phyloP scores from a whole-genome alignment of 805 yeast genomes.

The Debaryomyces tyrocola region DNA sequence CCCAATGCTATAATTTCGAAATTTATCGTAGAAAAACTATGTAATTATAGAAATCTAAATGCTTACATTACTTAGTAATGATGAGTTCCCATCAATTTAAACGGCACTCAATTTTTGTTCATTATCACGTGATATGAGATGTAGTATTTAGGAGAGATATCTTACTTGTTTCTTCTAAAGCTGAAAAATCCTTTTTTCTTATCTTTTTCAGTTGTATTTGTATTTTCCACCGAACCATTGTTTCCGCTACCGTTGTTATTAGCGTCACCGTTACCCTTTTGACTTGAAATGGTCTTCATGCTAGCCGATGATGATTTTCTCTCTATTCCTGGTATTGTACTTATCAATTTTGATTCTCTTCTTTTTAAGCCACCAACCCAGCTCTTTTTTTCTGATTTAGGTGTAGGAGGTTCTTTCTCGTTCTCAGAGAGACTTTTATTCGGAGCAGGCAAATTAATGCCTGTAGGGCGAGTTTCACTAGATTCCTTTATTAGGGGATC shows the following conservation, averaged over 20 bases:
- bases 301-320: slow-evolving; percentile 22
- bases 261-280: slow-evolving; percentile 1
- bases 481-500: slow-evolving; percentile 11
- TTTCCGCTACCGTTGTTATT: neutral
- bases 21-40: too few species aligned
- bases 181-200: slow-evolving; percentile 36
- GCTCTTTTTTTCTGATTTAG: slow-evolving; percentile 32
- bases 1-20: too few species aligned
- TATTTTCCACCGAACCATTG: too few species aligned
- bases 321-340: slow-evolving; percentile 7
- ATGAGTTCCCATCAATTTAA: too few species aligned
- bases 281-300: slow-evolving; percentile 8
- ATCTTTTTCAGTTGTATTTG: slow-evolving; percentile 8
- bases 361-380: slow-evolving; percentile 42
- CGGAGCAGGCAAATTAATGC: slow-evolving; percentile 4
- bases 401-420: slow-evolving; percentile 2
- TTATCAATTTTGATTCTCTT: slow-evolving; percentile 21
- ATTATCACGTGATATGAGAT: neutral
- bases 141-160: neutral
- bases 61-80: too few species aligned
- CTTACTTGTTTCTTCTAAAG: slow-evolving; percentile 27
- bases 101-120: neutral
- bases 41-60: too few species aligned
- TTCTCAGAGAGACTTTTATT: neutral
- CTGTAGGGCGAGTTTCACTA: neutral